These are phyloP conservation scores for Blastocystis sp. DNA, from an alignment of 352 stramenopile genomes.

Conservation along the genomic window DNA sequence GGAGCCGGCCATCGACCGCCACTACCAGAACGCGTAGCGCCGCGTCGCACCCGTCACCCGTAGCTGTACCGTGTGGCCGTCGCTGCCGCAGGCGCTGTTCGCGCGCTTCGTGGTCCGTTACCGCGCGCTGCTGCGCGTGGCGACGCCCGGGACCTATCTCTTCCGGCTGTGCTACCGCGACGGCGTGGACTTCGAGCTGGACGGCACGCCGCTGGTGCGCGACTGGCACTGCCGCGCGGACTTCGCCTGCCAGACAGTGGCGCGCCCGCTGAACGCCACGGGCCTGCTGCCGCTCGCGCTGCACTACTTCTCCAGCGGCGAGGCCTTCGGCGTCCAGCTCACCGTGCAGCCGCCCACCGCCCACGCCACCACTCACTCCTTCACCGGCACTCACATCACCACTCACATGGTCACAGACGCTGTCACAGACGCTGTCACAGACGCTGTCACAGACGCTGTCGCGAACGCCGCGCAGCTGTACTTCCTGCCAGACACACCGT, in stretches of 20 bases:
- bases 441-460: no score
- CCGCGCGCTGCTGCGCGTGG: not conserved
- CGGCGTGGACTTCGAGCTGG: slow-evolving; percentile 1
- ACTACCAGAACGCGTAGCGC: not conserved
- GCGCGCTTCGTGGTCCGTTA: slow-evolving; percentile 1
- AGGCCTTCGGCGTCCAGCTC: not conserved
- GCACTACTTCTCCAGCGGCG: slow-evolving; percentile 23
- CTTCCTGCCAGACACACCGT: not conserved
- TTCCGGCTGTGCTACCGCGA: not conserved
- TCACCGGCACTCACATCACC: no score
- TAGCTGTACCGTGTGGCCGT: not conserved
- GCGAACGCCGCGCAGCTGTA: not conserved
- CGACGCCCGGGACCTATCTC: not conserved
- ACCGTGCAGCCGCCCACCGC: not conserved
- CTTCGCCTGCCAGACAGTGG: not conserved
- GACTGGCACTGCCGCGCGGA: not conserved
- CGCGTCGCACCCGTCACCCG: not conserved
- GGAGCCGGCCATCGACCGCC: not conserved
- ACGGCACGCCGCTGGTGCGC: not conserved
- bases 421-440: no score
- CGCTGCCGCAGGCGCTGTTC: slow-evolving; percentile 1
- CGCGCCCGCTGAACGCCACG: not conserved
- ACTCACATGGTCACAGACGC: no score
- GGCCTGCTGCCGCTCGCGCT: not conserved
- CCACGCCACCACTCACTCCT: not conserved